Evolutionary conservation across 495 filamentous ascomycete species (phyloP).

Genomic region (Penicillium pulvis): DNA sequence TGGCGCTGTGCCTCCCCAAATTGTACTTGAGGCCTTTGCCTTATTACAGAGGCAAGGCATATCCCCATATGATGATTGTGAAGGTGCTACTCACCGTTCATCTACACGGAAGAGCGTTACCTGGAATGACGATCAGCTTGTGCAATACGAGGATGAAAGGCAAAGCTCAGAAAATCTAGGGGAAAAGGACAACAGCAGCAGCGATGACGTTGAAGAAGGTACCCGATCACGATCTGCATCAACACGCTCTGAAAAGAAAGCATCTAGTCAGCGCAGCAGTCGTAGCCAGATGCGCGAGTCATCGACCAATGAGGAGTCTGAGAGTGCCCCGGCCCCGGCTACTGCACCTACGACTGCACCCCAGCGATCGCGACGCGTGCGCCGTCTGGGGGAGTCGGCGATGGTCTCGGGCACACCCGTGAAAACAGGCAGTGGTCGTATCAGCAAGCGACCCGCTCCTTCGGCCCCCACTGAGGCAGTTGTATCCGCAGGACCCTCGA

Average conservation of each 20-base stretch:
- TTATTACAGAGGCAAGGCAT: conserved; percentile 17
- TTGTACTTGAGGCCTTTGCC: conserved; percentile 46
- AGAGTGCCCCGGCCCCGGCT: conserved; percentile 18
- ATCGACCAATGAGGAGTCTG: conserved; percentile 18
- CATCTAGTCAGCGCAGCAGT: conserved; percentile 30
- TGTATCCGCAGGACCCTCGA: conserved; percentile 18
- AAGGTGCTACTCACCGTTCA: conserved; percentile 16
- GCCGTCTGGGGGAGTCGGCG: conserved; percentile 35
- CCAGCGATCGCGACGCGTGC: conserved; percentile 40
- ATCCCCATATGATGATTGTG: conserved; percentile 9
- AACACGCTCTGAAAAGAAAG: conserved; percentile 28
- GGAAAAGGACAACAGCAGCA: conserved; percentile 14
- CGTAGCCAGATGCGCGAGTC: conserved; percentile 27
- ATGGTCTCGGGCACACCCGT: conserved; percentile 28
- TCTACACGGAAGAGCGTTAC: conserved; percentile 34
- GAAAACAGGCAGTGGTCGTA: conserved; percentile 26
- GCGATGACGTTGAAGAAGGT: conserved; percentile 17
- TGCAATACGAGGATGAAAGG: conserved; percentile 23
- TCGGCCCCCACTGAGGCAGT: conserved; percentile 11
- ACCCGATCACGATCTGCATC: conserved; percentile 14
- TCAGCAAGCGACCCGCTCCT: conserved; percentile 22
- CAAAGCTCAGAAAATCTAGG: conserved; percentile 15
- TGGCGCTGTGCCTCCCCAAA: conserved; percentile 48
- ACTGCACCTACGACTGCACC: conserved; percentile 26
- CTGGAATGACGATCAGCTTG: conserved; percentile 49